Evolutionary conservation across 192 early-diverging fungal genomes (phyloP), one percentile per base, ranked within the genome.

Genomic region (Entophlyctis helioformis): DNA sequence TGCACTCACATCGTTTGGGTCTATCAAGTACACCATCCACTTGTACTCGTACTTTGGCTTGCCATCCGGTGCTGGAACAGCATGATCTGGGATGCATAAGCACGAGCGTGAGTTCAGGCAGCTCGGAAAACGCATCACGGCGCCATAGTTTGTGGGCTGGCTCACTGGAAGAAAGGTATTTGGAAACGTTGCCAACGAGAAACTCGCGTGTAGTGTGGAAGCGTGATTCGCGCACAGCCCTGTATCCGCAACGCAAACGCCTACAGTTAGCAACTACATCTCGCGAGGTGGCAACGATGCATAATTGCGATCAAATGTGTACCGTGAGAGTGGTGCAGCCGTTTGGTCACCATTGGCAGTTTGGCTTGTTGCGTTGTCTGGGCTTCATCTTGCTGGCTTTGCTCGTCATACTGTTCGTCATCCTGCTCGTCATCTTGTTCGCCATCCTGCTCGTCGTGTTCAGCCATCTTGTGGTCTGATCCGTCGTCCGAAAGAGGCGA

Each of bases 21-120:
- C 84, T n/a, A 64, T 78, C 13, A 93, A 72, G 54, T 87, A 93
- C 2, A 91, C 67, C 67, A 90, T 96, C 92, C 92, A 96, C 54
- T 82, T 81, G 69, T 38, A 65, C 39, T 36, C 89, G 83, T 3
- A 28, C 31, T 21, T 53, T 38, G 22, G 18, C 25, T 23, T n/a
- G 29, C 19, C 18, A 42, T 37, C 26, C 50, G 35, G 45, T 42
- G 42, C 37, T 12, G 53, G 37, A 29, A 61, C 8, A 8, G 20
- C 7, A 23, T 37, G 37, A 27, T 58, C 26, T 46, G 39, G 2
- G 59, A 66, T 15, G 56, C 60, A 47, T 66, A 10, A 70, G 28
- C 15, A 54, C 35, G 66, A 32, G 16, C 56, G 48, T 12, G 54
- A 33, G 28, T 54, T 61, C 11, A 67, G 44, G 73, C 42, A 36